These are phyloP conservation scores for Penicillium malachiteum DNA, from an alignment of 495 filamentous ascomycete genomes.

Conservation along the genomic window DNA sequence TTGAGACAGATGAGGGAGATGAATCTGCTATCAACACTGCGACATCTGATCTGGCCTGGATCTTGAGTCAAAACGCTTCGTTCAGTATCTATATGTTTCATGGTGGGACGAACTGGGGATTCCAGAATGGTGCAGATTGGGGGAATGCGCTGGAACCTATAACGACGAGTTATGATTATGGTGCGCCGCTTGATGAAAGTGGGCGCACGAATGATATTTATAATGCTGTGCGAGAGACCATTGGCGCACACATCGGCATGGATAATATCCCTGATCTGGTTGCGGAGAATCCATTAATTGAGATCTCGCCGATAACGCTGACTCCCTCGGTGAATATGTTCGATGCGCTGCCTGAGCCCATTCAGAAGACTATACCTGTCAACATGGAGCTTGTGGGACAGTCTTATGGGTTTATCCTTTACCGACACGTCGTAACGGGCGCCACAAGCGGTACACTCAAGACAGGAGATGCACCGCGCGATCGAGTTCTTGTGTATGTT, in stretches of 20 bases:
- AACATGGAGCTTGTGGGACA: constrained; percentile 49
- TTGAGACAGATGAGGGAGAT: constrained; percentile 27
- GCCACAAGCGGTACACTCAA: constrained; percentile 27
- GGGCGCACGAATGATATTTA: constrained; percentile 45
- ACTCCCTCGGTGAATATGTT: constrained; percentile 25
- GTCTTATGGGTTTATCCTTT: constrained; percentile 39
- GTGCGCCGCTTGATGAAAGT: constrained; percentile 47
- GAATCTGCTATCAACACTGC: constrained; percentile 6
- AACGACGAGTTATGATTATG: constrained; percentile 50
- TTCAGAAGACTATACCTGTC: constrained; percentile 13
- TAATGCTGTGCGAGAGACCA: constrained; percentile 32
- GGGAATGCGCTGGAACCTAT: constrained; percentile 32
- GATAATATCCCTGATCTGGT: constrained; percentile 29
- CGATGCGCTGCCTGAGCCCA: constrained; percentile 24
- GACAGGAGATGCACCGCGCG: constrained; percentile 39
- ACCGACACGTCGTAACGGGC: constrained; percentile 33
- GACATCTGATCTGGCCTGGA: constrained; percentile 36
- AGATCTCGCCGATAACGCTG: constrained; percentile 29
- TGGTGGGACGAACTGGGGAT: constrained; percentile 48
- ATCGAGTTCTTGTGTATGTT: constrained; percentile 46
- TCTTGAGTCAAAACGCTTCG: constrained; percentile 37
- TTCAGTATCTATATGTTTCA: constrained; percentile 53
- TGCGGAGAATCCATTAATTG: constrained; percentile 27
- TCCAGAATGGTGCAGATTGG: constrained; percentile 45
- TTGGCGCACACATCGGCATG: constrained; percentile 31